Conservation (phyloP, 306 rosid species). For the Dryas alaskensis region DNA sequence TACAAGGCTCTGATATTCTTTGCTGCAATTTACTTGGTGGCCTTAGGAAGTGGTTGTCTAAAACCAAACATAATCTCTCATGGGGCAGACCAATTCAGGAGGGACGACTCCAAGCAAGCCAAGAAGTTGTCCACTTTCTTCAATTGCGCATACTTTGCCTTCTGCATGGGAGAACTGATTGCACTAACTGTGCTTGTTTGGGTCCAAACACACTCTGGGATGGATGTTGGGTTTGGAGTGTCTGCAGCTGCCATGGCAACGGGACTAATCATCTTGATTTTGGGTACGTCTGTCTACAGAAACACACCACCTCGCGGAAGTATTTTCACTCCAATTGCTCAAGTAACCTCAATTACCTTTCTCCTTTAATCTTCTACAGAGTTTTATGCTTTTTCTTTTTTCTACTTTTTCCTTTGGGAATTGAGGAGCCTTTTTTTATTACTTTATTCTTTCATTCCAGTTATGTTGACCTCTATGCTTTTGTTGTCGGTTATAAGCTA, state of each 20-base stretch:
- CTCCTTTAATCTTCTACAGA: neutral
- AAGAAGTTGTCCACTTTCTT: slow-evolving; percentile 53
- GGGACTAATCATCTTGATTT: slow-evolving; percentile 40
- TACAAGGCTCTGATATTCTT: slow-evolving; percentile 45
- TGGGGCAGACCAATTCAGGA: slow-evolving; percentile 63
- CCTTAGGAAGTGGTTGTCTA: slow-evolving; percentile 63
- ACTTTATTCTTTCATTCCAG: neutral
- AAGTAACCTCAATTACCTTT: slow-evolving; percentile 29
- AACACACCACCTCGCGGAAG: slow-evolving; percentile 45
- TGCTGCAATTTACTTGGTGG: slow-evolving; percentile 55
- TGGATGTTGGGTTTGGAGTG: slow-evolving; percentile 61
- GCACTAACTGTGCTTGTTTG: slow-evolving; percentile 60
- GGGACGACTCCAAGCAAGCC: slow-evolving; percentile 36
- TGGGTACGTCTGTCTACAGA: slow-evolving; percentile 34
- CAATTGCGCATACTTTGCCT: slow-evolving; percentile 58
- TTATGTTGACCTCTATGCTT: neutral
- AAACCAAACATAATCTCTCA: slow-evolving; percentile 63
- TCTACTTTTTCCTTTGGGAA: slow-evolving; percentile 5
- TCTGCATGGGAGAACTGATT: slow-evolving; percentile 53
- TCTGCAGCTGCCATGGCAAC: slow-evolving; percentile 59
- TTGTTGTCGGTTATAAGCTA: neutral
- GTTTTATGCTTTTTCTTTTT: neutral
- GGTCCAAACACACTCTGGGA: slow-evolving; percentile 61
- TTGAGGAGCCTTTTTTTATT: neutral
- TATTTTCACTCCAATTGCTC: slow-evolving; percentile 59